Evolutionary conservation across 768 basidiomycete species (phyloP), one percentile per base, ranked within the genome.

Genomic region (Tylopilus vinaceipallidus): DNA sequence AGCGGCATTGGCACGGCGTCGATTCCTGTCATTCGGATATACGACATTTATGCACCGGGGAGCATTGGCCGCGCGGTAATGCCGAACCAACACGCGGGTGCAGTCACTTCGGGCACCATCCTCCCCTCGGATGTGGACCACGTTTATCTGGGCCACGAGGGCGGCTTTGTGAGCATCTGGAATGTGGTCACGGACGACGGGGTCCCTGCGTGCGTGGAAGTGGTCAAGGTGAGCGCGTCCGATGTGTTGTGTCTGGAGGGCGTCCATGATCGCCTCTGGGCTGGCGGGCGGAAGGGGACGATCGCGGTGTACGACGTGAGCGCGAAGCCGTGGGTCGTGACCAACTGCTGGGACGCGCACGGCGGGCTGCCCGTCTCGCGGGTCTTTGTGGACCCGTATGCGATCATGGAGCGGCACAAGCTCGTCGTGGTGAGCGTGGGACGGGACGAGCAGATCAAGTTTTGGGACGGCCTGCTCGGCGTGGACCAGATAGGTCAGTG

Each of bases 381-480:
- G 58, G 62, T 94, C 20, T 68, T 75, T 14, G 84, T 90, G 26
- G 91, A 98, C 63, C 80, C 82, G 17, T 81, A 76, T 61, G 84
- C 88, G 33, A 80, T 93, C n/a, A 79, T 81, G 65, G 79, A 81
- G 65, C 76, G 79, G 45, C 77, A 83, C 36, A 72, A 80, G 54
- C 64, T 95, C 42, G 78, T 79, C 42, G 91, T 95, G 9, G 75
- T 80, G 55, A 94, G 88, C 62, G 73, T 83, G 46, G 91, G 88
- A 13, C 73, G 80, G 49, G 93, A 89, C 65, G 89, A 84, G 58
- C 72, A 74, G 41, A 56, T 97, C 38, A 75, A 76, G 55, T 77
- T 91, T 45, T 98, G 95, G 95, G 95, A 98, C 64, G 95, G 95
- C 0, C 66, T 97, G 36, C 70, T 97, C 30, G 84, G 84, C 11